phyloP scores from a whole-genome alignment of 176 grass and related monocot species.

The Avena atlantica region DNA sequence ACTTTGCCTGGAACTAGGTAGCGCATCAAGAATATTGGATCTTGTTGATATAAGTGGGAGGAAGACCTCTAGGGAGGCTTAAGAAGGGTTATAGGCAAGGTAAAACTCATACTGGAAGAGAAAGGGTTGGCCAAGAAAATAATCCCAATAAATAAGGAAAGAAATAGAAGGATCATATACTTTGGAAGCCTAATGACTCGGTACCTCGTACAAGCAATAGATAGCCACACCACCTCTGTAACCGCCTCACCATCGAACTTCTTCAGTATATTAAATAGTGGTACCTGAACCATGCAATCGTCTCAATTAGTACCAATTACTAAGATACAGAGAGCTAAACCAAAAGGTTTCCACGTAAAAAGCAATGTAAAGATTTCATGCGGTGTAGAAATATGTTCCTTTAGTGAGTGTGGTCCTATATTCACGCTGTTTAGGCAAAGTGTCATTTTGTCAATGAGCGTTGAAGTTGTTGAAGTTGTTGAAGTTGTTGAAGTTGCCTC shows the following conservation, averaged over 20 bases:
- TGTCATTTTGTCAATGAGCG: too few species aligned
- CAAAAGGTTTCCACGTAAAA: slow-evolving; percentile 11
- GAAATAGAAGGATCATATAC: too few species aligned
- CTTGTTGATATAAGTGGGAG: too few species aligned
- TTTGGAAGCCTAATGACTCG: neutral
- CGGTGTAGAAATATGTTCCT: neutral
- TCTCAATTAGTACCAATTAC: slow-evolving; percentile 15
- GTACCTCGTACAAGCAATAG: slow-evolving; percentile 90
- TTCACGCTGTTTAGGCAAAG: neutral
- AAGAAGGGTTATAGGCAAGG: too few species aligned
- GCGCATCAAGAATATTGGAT: too few species aligned
- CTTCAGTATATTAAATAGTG: slow-evolving; percentile 93
- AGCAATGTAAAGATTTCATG: neutral
- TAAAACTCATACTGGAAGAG: too few species aligned
- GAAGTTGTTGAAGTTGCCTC: too few species aligned
- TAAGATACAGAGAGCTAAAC: neutral
- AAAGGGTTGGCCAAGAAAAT: too few species aligned
- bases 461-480: too few species aligned
- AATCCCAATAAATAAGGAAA: too few species aligned
- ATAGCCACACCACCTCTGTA: slow-evolving; percentile 82
- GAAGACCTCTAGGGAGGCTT: too few species aligned
- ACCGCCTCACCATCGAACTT: slow-evolving; percentile 88
- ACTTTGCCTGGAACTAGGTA: too few species aligned
- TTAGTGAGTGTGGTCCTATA: neutral
- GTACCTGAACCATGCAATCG: slow-evolving; percentile 52